A percentile compares a stretch with the other conserved stretches of the same genome.
phyloP scores from a whole-genome alignment of 345 rosid genomes.

The Eucalyptus cloeziana region DNA sequence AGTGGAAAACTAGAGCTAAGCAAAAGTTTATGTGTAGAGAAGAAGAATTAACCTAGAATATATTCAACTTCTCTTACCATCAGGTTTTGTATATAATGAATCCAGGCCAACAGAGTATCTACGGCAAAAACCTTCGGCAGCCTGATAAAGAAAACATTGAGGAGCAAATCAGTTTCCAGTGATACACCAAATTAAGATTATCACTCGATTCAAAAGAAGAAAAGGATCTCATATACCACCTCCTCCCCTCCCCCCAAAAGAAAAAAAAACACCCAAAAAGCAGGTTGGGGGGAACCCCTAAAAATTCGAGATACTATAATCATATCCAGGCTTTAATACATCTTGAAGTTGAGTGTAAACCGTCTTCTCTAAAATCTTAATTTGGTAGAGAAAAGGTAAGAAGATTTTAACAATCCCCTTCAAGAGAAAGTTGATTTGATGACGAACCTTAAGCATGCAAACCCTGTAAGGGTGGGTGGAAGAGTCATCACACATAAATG shows the following conservation, averaged over 20 bases:
- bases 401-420: background rate
- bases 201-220: background rate
- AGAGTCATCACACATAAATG: background rate
- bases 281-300: background rate
- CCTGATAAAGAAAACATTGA: constrained; percentile 26
- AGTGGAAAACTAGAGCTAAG: background rate
- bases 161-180: background rate
- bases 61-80: constrained; percentile 41
- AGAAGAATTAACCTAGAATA: background rate
- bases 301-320: background rate
- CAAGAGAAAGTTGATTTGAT: background rate
- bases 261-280: background rate
- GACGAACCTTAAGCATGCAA: background rate
- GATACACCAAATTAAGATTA: background rate
- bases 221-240: background rate
- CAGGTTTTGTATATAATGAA: constrained; percentile 46
- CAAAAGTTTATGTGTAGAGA: background rate
- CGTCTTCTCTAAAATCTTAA: background rate
- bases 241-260: background rate
- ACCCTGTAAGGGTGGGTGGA: background rate
- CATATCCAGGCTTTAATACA: background rate
- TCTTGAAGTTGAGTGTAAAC: background rate
- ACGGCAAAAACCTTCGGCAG: constrained; percentile 93
- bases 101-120: constrained; percentile 59
- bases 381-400: background rate